Base-by-base conservation (phyloP, 495 filamentous ascomycete species). In the Penicillium maclennaniae region DNA sequence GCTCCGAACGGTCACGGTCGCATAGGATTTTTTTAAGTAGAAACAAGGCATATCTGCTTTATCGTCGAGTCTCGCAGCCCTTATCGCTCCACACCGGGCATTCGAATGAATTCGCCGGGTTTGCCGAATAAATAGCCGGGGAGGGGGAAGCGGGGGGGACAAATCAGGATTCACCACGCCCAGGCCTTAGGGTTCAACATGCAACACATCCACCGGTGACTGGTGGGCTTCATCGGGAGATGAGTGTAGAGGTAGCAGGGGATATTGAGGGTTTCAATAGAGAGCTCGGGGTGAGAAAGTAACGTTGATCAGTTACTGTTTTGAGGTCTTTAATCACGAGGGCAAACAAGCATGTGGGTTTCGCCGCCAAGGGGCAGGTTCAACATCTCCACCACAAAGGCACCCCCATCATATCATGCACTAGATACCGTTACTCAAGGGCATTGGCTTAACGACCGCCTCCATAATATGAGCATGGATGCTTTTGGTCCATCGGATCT, bases 121-220 rank as follows among this genome's bases (percentile, higher is more conserved):
- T 61, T 21, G n/a, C 61, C 53, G 60, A 37, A n/a, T 17, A 45
- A 39, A 54, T 60, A 51, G 21, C 36, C 50, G 56, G 53, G 19
- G 37, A 47, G 47, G 40, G 31, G 47, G 31, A 28, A 47, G 39
- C 45, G 51, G 59, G 48, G 51, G 59, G 48, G 39, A 43, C 59
- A 23, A 51, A 62, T 62, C 46, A 57, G 36, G 20, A 39, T 20
- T 40, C 8, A 28, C 21, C 20, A 47, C 31, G 17, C 3, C 21
- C 16, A 4, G 14, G 26, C 14, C 14, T 21, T 43, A 47, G 39
- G 28, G 25, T 40, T 19, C 6, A 7, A 17, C 1, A n/a, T 2
- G n/a, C 38, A 20, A 16, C 36, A 17, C 7, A 16, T 15, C 25
- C 26, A 43, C 48, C 48, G 48, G 48, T 34, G 48, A 50, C 37